Percentiles rank a stretch among this genome's conserved stretches.
These are phyloP conservation scores for Phytophthora pinifolia DNA, from an alignment of 352 stramenopile species.

Conservation along the genomic window DNA sequence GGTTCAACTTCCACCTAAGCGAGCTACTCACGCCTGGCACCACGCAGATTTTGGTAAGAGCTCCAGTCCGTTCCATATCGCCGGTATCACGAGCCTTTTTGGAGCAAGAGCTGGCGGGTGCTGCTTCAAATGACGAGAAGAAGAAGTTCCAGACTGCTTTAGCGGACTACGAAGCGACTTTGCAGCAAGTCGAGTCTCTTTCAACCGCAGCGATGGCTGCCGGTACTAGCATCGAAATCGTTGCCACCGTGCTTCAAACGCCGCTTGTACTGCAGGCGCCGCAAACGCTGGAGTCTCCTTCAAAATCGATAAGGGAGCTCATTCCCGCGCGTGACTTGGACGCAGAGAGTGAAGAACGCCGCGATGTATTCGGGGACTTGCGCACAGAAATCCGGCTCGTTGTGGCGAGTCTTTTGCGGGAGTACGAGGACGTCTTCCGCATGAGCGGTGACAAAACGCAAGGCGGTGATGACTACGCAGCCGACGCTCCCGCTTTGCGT, in stretches of 20 bases:
- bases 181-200: slow-evolving; percentile 30
- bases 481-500: slow-evolving; percentile 28
- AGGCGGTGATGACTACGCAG: slow-evolving; percentile 8
- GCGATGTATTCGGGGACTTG: slow-evolving; percentile 46
- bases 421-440: slow-evolving; percentile 54
- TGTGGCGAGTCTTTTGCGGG: slow-evolving; percentile 53
- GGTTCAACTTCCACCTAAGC: slow-evolving; percentile 39
- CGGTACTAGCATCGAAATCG: slow-evolving; percentile 32
- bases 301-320: slow-evolving; percentile 46
- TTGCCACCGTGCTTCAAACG: slow-evolving; percentile 31
- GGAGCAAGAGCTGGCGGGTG: slow-evolving; percentile 58
- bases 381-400: slow-evolving; percentile 61
- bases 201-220: slow-evolving; percentile 24
- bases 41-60: slow-evolving; percentile 13
- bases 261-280: slow-evolving; percentile 49
- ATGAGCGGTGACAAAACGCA: slow-evolving; percentile 14
- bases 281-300: slow-evolving; percentile 18
- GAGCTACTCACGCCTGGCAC: slow-evolving; percentile 38
- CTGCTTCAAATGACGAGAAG: slow-evolving; percentile 67
- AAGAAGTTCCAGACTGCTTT: slow-evolving; percentile 66
- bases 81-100: slow-evolving; percentile 44
- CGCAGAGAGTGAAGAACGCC: slow-evolving; percentile 45
- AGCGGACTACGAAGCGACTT: slow-evolving; percentile 58
- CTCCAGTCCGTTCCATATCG: slow-evolving; percentile 23
- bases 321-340: slow-evolving; percentile 51